Base-by-base conservation (phyloP, 2,329 filamentous ascomycete species). In the Cladophialophora psammophila region DNA sequence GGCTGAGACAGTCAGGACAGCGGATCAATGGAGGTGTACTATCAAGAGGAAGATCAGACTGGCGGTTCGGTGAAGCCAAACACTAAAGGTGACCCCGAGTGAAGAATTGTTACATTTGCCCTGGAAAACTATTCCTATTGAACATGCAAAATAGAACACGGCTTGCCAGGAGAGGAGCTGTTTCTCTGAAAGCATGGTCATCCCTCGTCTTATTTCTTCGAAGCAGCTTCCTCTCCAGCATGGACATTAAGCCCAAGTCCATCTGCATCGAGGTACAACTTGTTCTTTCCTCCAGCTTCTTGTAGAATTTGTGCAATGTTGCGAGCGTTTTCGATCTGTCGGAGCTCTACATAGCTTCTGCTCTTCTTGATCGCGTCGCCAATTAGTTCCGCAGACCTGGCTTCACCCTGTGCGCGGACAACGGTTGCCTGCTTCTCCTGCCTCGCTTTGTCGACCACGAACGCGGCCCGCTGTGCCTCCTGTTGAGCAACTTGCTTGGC, bases 401-500 rank as follows among this genome's bases (percentile, higher is more conserved):
- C 95, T 84, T 99, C 95, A 93, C 95, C 95, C 88, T 98, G 95
- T 3, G 95, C 95, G 82, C 93, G 93, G 78, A 99, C 95, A 64
- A 99, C 93, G 84, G 94, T 97, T 75, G 95, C 95, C 83, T 99
- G 95, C 86, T 99, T 99, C 87, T 99, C 95, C 83, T 99, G 95
- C 73, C 95, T 90, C 62, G 95, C 95, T 85, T 98, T 97, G 89
- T 99, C 95, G 73, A 99, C 95, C 60, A 99, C 86, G 83, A 99
- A 99, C 68, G 95, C 95, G 38, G 95, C 95, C 71, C 95, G 89
- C 82, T 99, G 95, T 38, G 95, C 95, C 80, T 99, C 95, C 84
- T 99, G 95, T 75, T 90, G 88, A 31, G 88, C 88, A 64, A 90
- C 88, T 77, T 90, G 88, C 78, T 90, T 90, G 76, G 88, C 87